A percentile compares a stretch with the other conserved stretches of the same genome.
Evolutionary conservation across 208 protist species (phyloP).

Genomic region (Borovskyia barvae): DNA sequence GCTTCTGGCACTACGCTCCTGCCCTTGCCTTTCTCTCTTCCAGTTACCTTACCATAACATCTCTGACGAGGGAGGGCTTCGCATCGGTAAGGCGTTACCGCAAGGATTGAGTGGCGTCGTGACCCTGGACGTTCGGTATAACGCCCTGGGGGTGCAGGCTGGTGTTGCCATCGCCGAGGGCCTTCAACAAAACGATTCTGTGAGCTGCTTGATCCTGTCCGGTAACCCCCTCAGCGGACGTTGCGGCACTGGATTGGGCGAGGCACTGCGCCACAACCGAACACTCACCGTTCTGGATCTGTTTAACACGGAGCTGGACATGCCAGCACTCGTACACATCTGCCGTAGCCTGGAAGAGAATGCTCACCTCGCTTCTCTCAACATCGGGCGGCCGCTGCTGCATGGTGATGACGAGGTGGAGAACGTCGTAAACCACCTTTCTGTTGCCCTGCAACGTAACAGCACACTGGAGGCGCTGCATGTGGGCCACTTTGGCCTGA

Average conservation of each 20-base stretch:
- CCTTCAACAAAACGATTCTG: slow-evolving; percentile 16
- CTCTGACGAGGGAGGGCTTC: slow-evolving; percentile 29
- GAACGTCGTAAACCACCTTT: slow-evolving; percentile 68
- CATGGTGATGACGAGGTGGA: slow-evolving; percentile 54
- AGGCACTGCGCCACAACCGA: slow-evolving; percentile 33
- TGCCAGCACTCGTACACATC: slow-evolving; percentile 59
- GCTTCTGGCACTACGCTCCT: slow-evolving; percentile 19
- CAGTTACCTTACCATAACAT: slow-evolving; percentile 72
- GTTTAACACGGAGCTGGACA: slow-evolving; percentile 45
- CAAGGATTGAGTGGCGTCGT: slow-evolving; percentile 31
- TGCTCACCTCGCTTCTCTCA: slow-evolving; percentile 42
- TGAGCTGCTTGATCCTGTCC: slow-evolving; percentile 32
- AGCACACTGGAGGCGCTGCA: slow-evolving; percentile 38
- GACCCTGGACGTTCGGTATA: slow-evolving; percentile 58
- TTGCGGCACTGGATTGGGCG: slow-evolving; percentile 34
- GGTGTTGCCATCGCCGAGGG: slow-evolving; percentile 38
- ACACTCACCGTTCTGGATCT: slow-evolving; percentile 52
- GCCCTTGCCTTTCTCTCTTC: slow-evolving; percentile 31
- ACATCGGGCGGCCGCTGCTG: slow-evolving; percentile 66
- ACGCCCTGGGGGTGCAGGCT: slow-evolving; percentile 46
- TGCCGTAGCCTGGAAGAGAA: slow-evolving; percentile 36
- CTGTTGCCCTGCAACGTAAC: slow-evolving; percentile 46
- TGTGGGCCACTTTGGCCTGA: slow-evolving; percentile 54
- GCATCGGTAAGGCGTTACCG: slow-evolving; percentile 43
- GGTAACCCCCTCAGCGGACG: slow-evolving; percentile 59